Evolutionary conservation across 2,329 filamentous ascomycete genomes (phyloP), one percentile per base, ranked within the genome.

Genomic region (Lasiodiplodia sp.): DNA sequence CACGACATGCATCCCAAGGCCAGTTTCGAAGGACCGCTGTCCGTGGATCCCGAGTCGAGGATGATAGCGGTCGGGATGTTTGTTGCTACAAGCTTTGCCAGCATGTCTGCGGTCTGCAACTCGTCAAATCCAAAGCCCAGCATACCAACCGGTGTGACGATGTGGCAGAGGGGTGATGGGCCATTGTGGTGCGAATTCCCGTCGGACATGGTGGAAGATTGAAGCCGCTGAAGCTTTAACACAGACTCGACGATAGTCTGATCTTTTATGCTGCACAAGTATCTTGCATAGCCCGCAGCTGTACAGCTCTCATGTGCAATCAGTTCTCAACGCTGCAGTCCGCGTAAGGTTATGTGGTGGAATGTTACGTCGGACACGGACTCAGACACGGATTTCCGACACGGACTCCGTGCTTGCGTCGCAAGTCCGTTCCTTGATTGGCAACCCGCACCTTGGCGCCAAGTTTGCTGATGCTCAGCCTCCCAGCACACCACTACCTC

Each of bases 61-160:
- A 76, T 73, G 56, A 75, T 73, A 25, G 73, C 73, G 3, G 73
- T 73, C 3, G 72, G 71, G 0, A 69, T 62, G 56, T 70, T 66
- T 38, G 71, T 73, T 34, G 44, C 4, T 7, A 44, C 18, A 21
- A 66, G 56, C 14, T 37, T 37, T 5, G 28, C 31, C 6, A 75
- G 52, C 3, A 69, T 70, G 11, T 49, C 23, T 11, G 44, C 47
- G 2, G 70, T 71, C n/a, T 78, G 74, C 0, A 71, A 70, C 37
- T 79, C 77, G 63, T 82, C 73, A 57, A 84, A 81, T 31, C 84
- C 84, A 68, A 85, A 86, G 5, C 84, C 84, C 8, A 86, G 73
- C 82, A 84, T 85, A 37, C 82, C 84, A 16, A 84, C 80, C 0
- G 84, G 83, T 0, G 84, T 82, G 2, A 85, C 71, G 53, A 86